Evolutionary conservation across 2,329 filamentous ascomycete genomes (phyloP).

Genomic region (Fusarium sp.): DNA sequence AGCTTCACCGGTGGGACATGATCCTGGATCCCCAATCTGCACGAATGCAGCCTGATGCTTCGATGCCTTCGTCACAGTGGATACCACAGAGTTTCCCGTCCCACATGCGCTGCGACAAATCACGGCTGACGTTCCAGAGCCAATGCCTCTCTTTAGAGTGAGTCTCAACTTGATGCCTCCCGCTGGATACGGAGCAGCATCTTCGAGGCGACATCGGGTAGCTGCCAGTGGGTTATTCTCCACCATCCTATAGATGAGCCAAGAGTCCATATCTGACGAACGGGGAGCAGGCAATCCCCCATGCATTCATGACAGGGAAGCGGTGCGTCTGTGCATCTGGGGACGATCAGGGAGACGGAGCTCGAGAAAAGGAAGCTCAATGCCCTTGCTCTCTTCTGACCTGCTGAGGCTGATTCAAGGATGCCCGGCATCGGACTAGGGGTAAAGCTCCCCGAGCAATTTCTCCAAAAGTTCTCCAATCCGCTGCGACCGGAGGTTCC

Average conservation of each 20-base stretch:
- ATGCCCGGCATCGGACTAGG: slow-evolving; percentile 9
- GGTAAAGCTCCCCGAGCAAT: background rate
- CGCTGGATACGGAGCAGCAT: slow-evolving; percentile 15
- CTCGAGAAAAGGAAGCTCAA: background rate
- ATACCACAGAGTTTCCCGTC: slow-evolving; percentile 30
- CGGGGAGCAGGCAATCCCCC: slow-evolving; percentile 21
- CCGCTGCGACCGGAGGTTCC: slow-evolving; percentile 18
- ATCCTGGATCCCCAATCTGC: slow-evolving; percentile 37
- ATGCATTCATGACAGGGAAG: slow-evolving; percentile 26
- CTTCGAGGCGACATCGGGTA: slow-evolving; percentile 27
- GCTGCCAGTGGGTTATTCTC: slow-evolving; percentile 32
- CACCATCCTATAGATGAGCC: slow-evolving; percentile 35
- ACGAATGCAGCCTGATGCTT: slow-evolving; percentile 41
- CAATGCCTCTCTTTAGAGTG: slow-evolving; percentile 21
- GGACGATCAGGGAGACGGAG: slow-evolving; percentile 7
- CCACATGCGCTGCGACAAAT: slow-evolving; percentile 32
- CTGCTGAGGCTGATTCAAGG: background rate
- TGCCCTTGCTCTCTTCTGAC: background rate
- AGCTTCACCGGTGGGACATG: slow-evolving; percentile 38
- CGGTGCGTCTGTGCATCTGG: slow-evolving; percentile 10
- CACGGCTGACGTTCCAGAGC: slow-evolving; percentile 11
- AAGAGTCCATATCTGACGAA: slow-evolving; percentile 31
- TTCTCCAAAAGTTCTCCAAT: slow-evolving; percentile 28
- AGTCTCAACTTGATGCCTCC: slow-evolving; percentile 24
- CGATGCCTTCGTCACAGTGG: slow-evolving; percentile 38